Evolutionary conservation across 2,329 filamentous ascomycete species (phyloP), one percentile per base, ranked within the genome.

Genomic region (Cercospora sp.): DNA sequence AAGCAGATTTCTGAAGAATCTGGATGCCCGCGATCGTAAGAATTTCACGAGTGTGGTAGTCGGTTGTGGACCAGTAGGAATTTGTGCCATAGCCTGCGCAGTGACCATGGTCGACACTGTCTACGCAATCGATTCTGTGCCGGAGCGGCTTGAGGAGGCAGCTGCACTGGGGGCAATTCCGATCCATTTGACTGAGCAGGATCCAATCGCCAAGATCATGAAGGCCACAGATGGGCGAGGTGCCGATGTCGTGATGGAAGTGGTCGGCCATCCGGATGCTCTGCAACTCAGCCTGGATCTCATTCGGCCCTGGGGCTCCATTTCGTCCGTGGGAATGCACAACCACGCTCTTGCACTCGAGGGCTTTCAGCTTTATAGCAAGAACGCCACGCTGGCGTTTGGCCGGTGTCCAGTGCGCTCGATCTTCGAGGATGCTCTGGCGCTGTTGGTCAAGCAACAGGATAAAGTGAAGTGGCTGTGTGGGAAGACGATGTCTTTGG

Each of bases 161-260:
- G 36, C 36, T n/a, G 36, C 36, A 8, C 13, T 39, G 36, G 36
- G 36, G 36, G 36, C 36, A 13, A 39, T 39, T 39, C 36, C 36
- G 5, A 39, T 39, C 5, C 36, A 39, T 39, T 5, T 39, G 13
- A 39, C 36, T 16, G 36, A 39, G n/a, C 36, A 39, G 36, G 36
- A 39, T 39, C 13, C 36, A 16, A n/a, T n/a, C 13, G 36, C 36
- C 13, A 5, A 39, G 36, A 39, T 39, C 36, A 39, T 16, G 36
- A 67, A 67, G 13, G 36, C 36, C 36, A 64, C 75, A 73, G 23
- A 75, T 74, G 74, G 74, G 75, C 3, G 74, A 76, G 36, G 36
- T 1, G 36, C 36, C 5, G 36, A 39, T 39, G 36, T 39, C 36
- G 36, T 39, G 36, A 39, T 39, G 36, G 36, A 39, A 39, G 36